Evolutionary conservation across 176 grass and related monocot species (phyloP).

Genomic region (Ensete glaucum): DNA sequence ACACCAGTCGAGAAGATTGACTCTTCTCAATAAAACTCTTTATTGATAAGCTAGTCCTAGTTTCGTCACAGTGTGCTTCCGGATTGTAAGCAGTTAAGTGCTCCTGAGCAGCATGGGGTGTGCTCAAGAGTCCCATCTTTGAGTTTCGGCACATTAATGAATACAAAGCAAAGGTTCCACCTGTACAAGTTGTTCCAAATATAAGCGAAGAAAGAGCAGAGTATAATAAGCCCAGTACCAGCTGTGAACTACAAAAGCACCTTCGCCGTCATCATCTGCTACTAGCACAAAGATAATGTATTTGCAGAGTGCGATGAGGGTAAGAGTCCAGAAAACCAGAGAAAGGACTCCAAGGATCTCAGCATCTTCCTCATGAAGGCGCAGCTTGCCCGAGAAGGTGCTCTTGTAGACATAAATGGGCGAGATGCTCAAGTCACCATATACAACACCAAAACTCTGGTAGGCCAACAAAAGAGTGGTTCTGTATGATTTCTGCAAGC

Average conservation of each 20-base stretch:
- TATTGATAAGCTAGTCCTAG: slow-evolving; percentile 37
- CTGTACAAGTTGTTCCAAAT: slow-evolving; percentile 21
- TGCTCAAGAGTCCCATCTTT: slow-evolving; percentile 59
- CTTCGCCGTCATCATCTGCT: slow-evolving; percentile 90
- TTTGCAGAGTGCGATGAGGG: slow-evolving; percentile 65
- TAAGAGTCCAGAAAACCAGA: slow-evolving; percentile 85
- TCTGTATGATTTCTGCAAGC: slow-evolving; percentile 7
- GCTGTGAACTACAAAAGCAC: slow-evolving; percentile 14
- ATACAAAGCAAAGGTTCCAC: slow-evolving; percentile 81
- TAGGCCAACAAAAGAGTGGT: slow-evolving; percentile 55
- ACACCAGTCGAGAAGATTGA: slow-evolving; percentile 29
- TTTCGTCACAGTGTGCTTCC: slow-evolving; percentile 27
- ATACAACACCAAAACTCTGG: slow-evolving; percentile 85
- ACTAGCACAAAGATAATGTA: slow-evolving; percentile 79
- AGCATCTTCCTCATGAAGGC: slow-evolving; percentile 60
- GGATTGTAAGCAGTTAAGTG: slow-evolving; percentile 27
- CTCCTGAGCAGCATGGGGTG: slow-evolving; percentile 23
- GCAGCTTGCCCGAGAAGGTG: slow-evolving; percentile 69
- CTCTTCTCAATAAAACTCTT: slow-evolving; percentile 56
- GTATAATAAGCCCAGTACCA: slow-evolving; percentile 8
- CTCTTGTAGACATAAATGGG: slow-evolving; percentile 93
- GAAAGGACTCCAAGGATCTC: slow-evolving; percentile 85
- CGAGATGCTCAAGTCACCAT: slow-evolving; percentile 76
- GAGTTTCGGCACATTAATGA: slow-evolving; percentile 64
- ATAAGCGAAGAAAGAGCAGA: slow-evolving; percentile 14